These are phyloP conservation scores for Trypanosoma melophagium DNA, from an alignment of 208 protist species.

Conservation along the genomic window DNA sequence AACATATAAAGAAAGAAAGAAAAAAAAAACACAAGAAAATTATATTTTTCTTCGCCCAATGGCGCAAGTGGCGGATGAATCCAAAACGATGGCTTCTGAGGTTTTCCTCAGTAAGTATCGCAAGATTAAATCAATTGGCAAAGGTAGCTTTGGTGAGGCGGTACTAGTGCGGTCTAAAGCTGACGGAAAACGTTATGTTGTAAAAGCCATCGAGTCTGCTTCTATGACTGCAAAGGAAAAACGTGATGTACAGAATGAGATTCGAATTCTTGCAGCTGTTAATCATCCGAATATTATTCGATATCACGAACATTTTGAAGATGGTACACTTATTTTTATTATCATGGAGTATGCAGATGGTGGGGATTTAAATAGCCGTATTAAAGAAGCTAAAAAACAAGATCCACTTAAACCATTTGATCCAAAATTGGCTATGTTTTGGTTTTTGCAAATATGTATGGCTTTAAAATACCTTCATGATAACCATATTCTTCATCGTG, in stretches of 20 bases:
- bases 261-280: constrained; percentile 87
- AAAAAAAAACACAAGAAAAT: constrained; percentile 6
- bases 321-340: constrained; percentile 88
- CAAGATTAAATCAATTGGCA: constrained; percentile 86
- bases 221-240: constrained; percentile 90
- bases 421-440: constrained; percentile 87
- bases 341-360: constrained; percentile 94
- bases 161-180: constrained; percentile 85
- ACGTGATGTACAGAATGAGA: constrained; percentile 92
- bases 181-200: constrained; percentile 90
- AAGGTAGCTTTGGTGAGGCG: constrained; percentile 92
- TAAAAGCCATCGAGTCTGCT: constrained; percentile 89
- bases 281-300: constrained; percentile 93
- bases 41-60: constrained; percentile 32
- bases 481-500: constrained; percentile 90
- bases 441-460: constrained; percentile 91
- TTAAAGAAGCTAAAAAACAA: constrained; percentile 87
- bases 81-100: constrained; percentile 74
- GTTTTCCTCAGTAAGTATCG: constrained; percentile 88
- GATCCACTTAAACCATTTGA: constrained; percentile 73
- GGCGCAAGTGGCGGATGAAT: constrained; percentile 69
- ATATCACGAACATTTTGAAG: constrained; percentile 90
- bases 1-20: neutral
- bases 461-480: constrained; percentile 92
- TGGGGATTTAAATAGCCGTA: constrained; percentile 83